These are phyloP conservation scores for Saccharomycopsis sp. DNA, from an alignment of 805 yeast species.

Conservation along the genomic window DNA sequence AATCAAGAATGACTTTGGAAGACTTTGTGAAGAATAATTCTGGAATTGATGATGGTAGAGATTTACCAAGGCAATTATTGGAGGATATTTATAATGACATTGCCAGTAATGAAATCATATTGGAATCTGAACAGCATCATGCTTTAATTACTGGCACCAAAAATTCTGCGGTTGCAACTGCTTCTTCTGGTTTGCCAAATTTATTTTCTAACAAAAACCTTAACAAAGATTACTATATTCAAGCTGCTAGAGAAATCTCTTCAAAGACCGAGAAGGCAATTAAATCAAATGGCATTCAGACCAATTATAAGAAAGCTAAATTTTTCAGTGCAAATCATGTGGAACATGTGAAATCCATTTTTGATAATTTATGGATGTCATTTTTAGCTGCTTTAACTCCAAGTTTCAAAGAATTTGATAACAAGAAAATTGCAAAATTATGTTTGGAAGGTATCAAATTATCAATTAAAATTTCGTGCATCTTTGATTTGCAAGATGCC, in stretches of 20 bases:
- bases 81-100: constrained; percentile 71
- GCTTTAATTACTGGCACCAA: constrained; percentile 69
- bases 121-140: constrained; percentile 90
- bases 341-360: constrained; percentile 87
- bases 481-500: constrained; percentile 78
- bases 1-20: constrained; percentile 78
- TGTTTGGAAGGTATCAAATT: constrained; percentile 83
- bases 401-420: constrained; percentile 85
- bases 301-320: constrained; percentile 9
- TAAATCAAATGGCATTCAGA: constrained; percentile 46
- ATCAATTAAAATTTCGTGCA: constrained; percentile 75
- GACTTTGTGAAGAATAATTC: constrained; percentile 81
- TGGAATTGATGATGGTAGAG: constrained; percentile 89
- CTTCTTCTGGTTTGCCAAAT: constrained; percentile 38
- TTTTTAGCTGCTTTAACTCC: constrained; percentile 90
- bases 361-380: constrained; percentile 96
- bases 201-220: constrained; percentile 65
- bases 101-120: constrained; percentile 74
- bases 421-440: constrained; percentile 54
- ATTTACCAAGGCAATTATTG: constrained; percentile 69
- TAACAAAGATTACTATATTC: constrained; percentile 78
- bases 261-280: constrained; percentile 82
- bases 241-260: constrained; percentile 89
- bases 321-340: constrained; percentile 73
- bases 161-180: constrained; percentile 29